Percentiles rank a stretch among this genome's conserved stretches.
Evolutionary conservation across 2,329 filamentous ascomycete genomes (phyloP).

Genomic region (Aspergillus sojae): DNA sequence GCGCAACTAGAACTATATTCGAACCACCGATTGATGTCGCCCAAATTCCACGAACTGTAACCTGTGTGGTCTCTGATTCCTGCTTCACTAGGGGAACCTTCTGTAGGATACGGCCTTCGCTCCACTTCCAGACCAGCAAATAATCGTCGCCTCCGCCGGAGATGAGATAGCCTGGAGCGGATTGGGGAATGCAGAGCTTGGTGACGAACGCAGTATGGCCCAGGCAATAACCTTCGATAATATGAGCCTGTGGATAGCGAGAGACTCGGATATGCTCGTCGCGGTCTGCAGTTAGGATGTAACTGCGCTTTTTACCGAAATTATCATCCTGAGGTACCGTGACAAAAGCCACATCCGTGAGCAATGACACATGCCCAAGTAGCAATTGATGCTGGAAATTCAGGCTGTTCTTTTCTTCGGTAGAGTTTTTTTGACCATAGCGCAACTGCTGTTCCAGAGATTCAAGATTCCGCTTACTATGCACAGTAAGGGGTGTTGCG

Average conservation of each 20-base stretch:
- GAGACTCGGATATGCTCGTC: constrained; percentile 89
- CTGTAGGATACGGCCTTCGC: constrained; percentile 38
- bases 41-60: constrained; percentile 59
- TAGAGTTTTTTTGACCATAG: constrained; percentile 44
- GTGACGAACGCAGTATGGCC: constrained; percentile 86
- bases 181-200: constrained; percentile 67
- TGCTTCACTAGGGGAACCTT: constrained; percentile 32
- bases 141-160: constrained; percentile 85
- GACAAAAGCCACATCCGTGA: constrained; percentile 71
- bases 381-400: constrained; percentile 76
- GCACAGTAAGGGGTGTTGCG: constrained; percentile 62
- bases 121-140: constrained; percentile 84
- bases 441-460: constrained; percentile 61
- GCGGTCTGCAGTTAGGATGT: constrained; percentile 69
- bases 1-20: constrained; percentile 52
- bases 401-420: constrained; percentile 51
- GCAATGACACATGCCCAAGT: constrained; percentile 92
- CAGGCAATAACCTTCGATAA: constrained; percentile 88
- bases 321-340: constrained; percentile 47
- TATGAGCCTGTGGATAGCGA: constrained; percentile 78
- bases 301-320: constrained; percentile 52
- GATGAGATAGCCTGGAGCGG: constrained; percentile 65
- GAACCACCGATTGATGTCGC: constrained; percentile 27
- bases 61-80: constrained; percentile 25
- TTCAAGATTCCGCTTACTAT: constrained; percentile 62